Conservation (phyloP, 352 stramenopile species). For the Phytophthora cryptogea region DNA sequence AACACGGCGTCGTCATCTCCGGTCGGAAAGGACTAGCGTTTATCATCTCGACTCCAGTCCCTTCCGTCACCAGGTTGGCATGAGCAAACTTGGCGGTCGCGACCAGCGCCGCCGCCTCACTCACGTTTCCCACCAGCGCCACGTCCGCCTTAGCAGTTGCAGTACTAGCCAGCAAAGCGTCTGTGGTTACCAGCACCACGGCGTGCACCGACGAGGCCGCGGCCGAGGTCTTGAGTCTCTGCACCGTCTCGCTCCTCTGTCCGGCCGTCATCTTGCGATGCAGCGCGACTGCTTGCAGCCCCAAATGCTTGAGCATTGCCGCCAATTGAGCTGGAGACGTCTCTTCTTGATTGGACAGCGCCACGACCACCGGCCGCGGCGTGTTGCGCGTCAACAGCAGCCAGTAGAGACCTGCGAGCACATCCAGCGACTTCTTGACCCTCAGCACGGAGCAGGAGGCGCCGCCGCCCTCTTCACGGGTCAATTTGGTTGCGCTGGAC, state of each 20-base stretch:
- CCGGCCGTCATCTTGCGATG: slow-evolving; percentile 70
- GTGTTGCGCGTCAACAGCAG: slow-evolving; percentile 49
- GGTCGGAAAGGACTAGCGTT: slow-evolving; percentile 27
- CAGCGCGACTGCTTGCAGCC: slow-evolving; percentile 61
- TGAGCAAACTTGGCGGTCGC: slow-evolving; percentile 45
- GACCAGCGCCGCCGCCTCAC: slow-evolving; percentile 10
- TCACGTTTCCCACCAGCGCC: slow-evolving; percentile 37
- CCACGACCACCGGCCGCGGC: slow-evolving; percentile 52
- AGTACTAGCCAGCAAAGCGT: slow-evolving; percentile 52
- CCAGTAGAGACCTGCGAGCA: slow-evolving; percentile 62
- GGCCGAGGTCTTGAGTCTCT: slow-evolving; percentile 37
- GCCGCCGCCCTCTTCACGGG: slow-evolving; percentile 17
- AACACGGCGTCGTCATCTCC: slow-evolving; percentile 29
- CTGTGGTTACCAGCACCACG: slow-evolving; percentile 62
- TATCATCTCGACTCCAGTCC: slow-evolving; percentile 5
- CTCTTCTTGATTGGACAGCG: slow-evolving; percentile 43
- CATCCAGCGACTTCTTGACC: slow-evolving; percentile 40
- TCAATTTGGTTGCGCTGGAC: slow-evolving; percentile 25
- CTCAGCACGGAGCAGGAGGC: slow-evolving; percentile 23
- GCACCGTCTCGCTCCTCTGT: slow-evolving; percentile 58
- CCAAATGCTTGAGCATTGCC: slow-evolving; percentile 55
- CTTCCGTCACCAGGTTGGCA: slow-evolving; percentile 27
- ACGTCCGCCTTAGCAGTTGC: slow-evolving; percentile 40
- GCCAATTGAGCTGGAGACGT: slow-evolving; percentile 39
- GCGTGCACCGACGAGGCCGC: slow-evolving; percentile 19